Conservation (phyloP, 1,284 basidiomycete genomes). For the Rhodotorula sp. region DNA sequence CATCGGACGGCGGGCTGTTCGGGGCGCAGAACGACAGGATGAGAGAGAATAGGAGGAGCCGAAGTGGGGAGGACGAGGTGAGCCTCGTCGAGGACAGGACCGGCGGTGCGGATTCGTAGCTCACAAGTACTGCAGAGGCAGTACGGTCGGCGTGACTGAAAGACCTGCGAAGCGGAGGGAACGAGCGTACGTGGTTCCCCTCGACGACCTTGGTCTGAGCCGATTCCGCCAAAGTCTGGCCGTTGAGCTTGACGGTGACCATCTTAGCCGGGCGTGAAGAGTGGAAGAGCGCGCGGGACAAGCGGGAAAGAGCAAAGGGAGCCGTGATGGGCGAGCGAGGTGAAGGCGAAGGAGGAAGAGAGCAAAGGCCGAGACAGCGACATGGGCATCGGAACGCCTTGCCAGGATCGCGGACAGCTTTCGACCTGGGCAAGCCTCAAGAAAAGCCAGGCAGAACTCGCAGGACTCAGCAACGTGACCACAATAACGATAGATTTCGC, state of each 20-base stretch:
- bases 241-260: slow-evolving; percentile 51
- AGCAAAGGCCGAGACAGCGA: not conserved
- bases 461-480: too few relatives aligned
- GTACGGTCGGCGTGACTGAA: accelerated
- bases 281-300: not conserved
- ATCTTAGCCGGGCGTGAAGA: slow-evolving; percentile 1
- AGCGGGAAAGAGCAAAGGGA: not conserved
- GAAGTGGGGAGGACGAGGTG: not conserved
- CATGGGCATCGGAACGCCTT: not conserved
- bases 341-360: not conserved
- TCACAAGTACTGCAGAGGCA: slow-evolving; percentile 9
- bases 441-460: not conserved
- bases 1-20: slow-evolving; percentile 20
- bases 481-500: not conserved
- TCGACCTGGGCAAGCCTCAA: not conserved
- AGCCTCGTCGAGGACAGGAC: not conserved
- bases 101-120: not conserved
- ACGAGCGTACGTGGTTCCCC: slow-evolving; percentile 54
- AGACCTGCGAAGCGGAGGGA: not conserved
- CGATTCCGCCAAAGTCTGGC: slow-evolving; percentile 59
- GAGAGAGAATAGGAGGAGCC: not conserved
- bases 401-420: not conserved
- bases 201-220: slow-evolving; percentile 59
- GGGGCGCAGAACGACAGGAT: not conserved
- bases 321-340: not conserved